These are phyloP conservation scores for Euptelea pleiosperma DNA, from an alignment of 164 flowering plant species.

Conservation along the genomic window DNA sequence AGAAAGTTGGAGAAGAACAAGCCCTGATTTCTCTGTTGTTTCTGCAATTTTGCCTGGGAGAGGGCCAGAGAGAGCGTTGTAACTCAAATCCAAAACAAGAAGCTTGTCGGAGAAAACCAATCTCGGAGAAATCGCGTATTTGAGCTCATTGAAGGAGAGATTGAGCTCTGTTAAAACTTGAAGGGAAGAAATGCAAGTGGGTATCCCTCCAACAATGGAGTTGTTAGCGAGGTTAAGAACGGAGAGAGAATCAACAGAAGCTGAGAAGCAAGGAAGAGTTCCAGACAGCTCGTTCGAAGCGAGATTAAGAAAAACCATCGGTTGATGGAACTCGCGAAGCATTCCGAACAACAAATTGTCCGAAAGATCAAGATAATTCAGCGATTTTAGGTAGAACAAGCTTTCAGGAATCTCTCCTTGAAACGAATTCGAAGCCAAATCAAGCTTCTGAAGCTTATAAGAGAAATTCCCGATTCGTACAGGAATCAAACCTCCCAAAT, in stretches of 20 bases:
- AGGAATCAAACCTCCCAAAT: constrained; percentile 52
- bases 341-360: constrained; percentile 54
- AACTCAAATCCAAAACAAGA: constrained; percentile 70
- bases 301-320: constrained; percentile 49
- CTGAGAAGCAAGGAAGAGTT: constrained; percentile 68
- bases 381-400: constrained; percentile 43
- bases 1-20: constrained; percentile 74
- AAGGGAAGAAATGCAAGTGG: constrained; percentile 68
- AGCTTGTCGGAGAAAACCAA: constrained; percentile 68
- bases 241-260: constrained; percentile 47
- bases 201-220: constrained; percentile 71
- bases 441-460: constrained; percentile 40
- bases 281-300: constrained; percentile 64
- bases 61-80: constrained; percentile 65
- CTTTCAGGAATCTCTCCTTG: constrained; percentile 57
- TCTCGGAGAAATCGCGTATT: constrained; percentile 61
- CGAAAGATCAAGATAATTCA: constrained; percentile 56
- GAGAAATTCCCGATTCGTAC: constrained; percentile 69
- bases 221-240: constrained; percentile 61
- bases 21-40: constrained; percentile 61
- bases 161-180: constrained; percentile 54
- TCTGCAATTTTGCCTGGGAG: constrained; percentile 58
- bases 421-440: constrained; percentile 48
- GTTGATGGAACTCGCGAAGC: constrained; percentile 49
- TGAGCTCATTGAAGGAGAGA: constrained; percentile 54